Percentiles rank a stretch among this genome's conserved stretches.
Evolutionary conservation across 2,329 filamentous ascomycete species (phyloP).

Genomic region (Colletotrichum horii): DNA sequence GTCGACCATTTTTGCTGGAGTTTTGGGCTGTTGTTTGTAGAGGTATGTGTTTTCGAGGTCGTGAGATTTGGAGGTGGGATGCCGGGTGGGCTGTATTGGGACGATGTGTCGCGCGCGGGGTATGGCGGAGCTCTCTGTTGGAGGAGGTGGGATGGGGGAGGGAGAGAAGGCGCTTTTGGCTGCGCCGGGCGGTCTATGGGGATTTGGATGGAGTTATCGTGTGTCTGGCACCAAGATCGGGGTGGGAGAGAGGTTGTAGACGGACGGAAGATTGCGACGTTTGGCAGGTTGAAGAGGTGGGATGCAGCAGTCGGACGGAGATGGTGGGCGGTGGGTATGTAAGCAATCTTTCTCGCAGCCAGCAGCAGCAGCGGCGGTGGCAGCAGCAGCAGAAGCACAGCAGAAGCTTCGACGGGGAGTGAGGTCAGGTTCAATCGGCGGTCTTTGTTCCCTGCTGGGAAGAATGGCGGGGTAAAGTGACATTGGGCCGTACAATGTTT

Average conservation of each 20-base stretch:
- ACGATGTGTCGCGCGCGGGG: background rate
- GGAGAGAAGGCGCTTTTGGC: background rate
- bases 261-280: background rate
- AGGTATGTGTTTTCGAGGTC: background rate
- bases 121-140: background rate
- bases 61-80: background rate
- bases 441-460: background rate
- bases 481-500: background rate
- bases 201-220: background rate
- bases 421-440: background rate
- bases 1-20: conserved; percentile 67
- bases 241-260: background rate
- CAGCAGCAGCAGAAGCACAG: background rate
- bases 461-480: conserved; percentile 5
- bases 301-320: background rate
- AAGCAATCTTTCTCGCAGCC: background rate
- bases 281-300: background rate
- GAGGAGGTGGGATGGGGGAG: background rate
- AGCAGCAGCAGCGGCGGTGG: background rate
- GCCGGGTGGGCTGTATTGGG: background rate
- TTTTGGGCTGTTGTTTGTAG: background rate
- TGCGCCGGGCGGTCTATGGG: background rate
- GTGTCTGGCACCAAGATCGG: background rate
- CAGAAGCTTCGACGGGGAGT: background rate
- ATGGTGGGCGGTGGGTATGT: background rate